Evolutionary conservation across 306 rosid genomes (phyloP), one percentile per base, ranked within the genome.

Genomic region (Lotus japonicus): DNA sequence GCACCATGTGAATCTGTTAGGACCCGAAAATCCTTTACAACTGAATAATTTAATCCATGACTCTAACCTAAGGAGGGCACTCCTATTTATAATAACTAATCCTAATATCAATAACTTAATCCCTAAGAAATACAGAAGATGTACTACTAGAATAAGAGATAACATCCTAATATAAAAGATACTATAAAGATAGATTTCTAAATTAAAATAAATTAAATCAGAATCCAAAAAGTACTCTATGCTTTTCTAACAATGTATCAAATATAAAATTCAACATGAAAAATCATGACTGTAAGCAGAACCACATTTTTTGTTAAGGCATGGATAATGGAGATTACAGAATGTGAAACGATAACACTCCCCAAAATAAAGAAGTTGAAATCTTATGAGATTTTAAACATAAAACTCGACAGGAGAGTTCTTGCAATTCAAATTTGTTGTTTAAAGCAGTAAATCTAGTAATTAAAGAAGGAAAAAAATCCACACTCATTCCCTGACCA

Each of bases 361-460:
- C 12, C 45, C 36, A 17, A 41, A 18, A 28, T 18, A 28, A 64
- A 43, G 21, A 21, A 31, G 1, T 60, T 52, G 54, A 36, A 57
- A 31, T 35, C 4, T 33, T 12, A 49, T 5, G 15, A 66, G 62
- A 56, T 63, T 49, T 58, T 38, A 63, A 67, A 53, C 7, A 46
- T 44, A 60, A 56, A 54, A 23, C 36, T 16, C 39, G 17, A 8
- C 10, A 48, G n/a, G 49, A 17, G 42, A 33, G 33, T 60, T 73
- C 44, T 17, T 53, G 54, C 15, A 10, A 14, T 71, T 38, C 55
- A 14, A 71, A 39, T 49, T 39, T 58, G 23, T 57, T 55, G 17
- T 59, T 43, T 55, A 46, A 58, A 33, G 75, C 23, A 59, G 60
- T 17, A 67, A 64, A 59, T 60, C 46, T 11, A 13, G 75, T 2